phyloP scores from a whole-genome alignment of 2,329 filamentous ascomycete species.

The Apiospora marii region DNA sequence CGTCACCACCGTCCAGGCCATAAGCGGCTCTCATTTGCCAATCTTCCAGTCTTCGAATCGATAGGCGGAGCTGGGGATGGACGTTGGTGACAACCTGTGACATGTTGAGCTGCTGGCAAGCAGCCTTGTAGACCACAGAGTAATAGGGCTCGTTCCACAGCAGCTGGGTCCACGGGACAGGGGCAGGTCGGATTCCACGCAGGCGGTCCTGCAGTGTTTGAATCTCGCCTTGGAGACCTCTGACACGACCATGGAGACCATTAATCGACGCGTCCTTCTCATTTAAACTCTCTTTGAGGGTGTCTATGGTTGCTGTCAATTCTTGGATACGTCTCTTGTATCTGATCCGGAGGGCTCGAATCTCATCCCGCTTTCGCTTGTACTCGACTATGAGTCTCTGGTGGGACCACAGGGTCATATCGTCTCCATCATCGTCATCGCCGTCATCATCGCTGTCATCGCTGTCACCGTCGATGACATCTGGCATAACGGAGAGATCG shows the following conservation, averaged over 20 bases:
- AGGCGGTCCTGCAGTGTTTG: not conserved
- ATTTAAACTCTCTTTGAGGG: not conserved
- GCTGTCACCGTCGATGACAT: not conserved
- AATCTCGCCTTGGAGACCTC: not conserved
- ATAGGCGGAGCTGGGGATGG: not conserved
- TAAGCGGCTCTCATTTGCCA: not conserved
- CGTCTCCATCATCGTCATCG: not conserved
- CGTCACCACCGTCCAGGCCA: not conserved
- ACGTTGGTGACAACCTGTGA: conserved; percentile 2
- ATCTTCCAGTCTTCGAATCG: not conserved
- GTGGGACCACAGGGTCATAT: not conserved
- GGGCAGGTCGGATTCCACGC: not conserved
- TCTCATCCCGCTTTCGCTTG: not conserved
- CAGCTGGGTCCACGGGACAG: not conserved
- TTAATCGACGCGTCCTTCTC: not conserved
- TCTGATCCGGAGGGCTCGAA: not conserved
- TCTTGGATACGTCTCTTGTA: not conserved
- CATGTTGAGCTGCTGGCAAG: conserved; percentile 18
- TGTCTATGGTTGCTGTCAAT: not conserved
- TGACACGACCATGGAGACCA: not conserved
- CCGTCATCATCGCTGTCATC: not conserved
- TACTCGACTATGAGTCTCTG: not conserved
- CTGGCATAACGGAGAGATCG: conserved; percentile 8
- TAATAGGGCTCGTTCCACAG: not conserved
- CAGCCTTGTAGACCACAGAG: not conserved